Evolutionary conservation across 2,329 filamentous ascomycete genomes (phyloP).

Genomic region (Ascocoryne sarcoides): DNA sequence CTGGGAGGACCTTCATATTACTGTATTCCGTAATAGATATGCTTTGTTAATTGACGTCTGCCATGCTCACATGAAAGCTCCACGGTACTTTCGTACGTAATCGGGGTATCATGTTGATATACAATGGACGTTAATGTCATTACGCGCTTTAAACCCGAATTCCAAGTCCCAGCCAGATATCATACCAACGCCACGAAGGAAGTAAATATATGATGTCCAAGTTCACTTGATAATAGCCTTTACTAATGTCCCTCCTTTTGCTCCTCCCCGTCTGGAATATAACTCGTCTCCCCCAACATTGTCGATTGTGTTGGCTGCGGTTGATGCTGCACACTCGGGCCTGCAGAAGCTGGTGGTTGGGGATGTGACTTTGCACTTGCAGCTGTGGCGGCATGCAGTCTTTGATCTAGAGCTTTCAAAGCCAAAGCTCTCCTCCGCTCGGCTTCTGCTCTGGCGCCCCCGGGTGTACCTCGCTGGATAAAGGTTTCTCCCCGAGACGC

Average conservation of each 20-base stretch:
- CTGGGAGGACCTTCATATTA: too few species aligned
- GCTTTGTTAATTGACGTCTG: too few species aligned
- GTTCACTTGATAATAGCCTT: neutral
- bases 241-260: slow-evolving; percentile 13
- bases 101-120: too few species aligned
- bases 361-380: slow-evolving; percentile 32
- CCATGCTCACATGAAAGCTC: too few species aligned
- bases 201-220: too few species aligned
- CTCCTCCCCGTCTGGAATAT: slow-evolving; percentile 53
- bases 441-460: slow-evolving; percentile 78
- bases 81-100: too few species aligned
- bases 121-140: too few species aligned
- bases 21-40: too few species aligned
- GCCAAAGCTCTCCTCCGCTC: slow-evolving; percentile 84
- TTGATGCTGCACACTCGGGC: slow-evolving; percentile 49
- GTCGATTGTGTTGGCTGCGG: slow-evolving; percentile 44
- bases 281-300: slow-evolving; percentile 62
- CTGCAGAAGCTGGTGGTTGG: slow-evolving; percentile 34
- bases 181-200: too few species aligned
- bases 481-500: slow-evolving; percentile 60
- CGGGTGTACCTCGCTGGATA: slow-evolving; percentile 45
- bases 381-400: slow-evolving; percentile 73
- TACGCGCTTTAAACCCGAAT: too few species aligned
- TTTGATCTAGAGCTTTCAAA: slow-evolving; percentile 83
- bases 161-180: too few species aligned